Base-by-base conservation (phyloP, 495 filamentous ascomycete species). In the Staphylotrichum longicolle region DNA sequence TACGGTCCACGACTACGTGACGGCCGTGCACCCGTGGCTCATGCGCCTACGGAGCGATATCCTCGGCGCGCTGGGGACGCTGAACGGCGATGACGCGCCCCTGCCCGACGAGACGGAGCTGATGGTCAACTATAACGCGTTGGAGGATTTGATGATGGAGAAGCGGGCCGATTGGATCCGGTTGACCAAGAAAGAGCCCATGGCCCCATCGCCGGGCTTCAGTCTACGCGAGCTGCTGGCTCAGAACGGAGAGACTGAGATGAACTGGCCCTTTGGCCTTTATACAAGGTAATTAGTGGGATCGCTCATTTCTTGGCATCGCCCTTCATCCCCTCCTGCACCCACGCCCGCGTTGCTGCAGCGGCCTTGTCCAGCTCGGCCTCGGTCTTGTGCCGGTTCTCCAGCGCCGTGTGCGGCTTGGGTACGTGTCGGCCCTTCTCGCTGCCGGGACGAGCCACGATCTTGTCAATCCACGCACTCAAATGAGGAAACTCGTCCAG, bases 391-490 rank as follows among this genome's bases (percentile, higher is more conserved):
- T 76, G 74, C 57, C 71, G 58, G 33, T 69, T 33, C n/a, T 81
- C 75, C 63, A 83, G 82, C 32, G 90, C 83, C n/a, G 66, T 85
- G 70, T 90, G 86, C 50, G 70, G 79, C 30, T 79, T 75, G 0
- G 93, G 93, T 15, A 96, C 88, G 78, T 96, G 82, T 0, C 85
- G 75, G 0, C 93, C 93, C 76, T 86, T 93, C 77, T 93, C 84
- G 4, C 90, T 79, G 1, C 79, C 93, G 3, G 85, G 83, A 3
- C 91, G 78, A 52, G 79, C 77, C 6, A 83, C 70, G 77, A 97
- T 79, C 34, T 77, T 74, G 50, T 89, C 75, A 37, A 85, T 72
- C 80, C 91, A 94, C n/a, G 82, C 80, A 37, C 85, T 82, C 58
- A 88, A 64, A 6, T 77, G 69, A 0, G 91, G 90, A 70, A 94